Percentiles rank a stretch among this genome's conserved stretches.
phyloP scores from a whole-genome alignment of 805 yeast species.

The Schizosaccharomyces pombe region DNA sequence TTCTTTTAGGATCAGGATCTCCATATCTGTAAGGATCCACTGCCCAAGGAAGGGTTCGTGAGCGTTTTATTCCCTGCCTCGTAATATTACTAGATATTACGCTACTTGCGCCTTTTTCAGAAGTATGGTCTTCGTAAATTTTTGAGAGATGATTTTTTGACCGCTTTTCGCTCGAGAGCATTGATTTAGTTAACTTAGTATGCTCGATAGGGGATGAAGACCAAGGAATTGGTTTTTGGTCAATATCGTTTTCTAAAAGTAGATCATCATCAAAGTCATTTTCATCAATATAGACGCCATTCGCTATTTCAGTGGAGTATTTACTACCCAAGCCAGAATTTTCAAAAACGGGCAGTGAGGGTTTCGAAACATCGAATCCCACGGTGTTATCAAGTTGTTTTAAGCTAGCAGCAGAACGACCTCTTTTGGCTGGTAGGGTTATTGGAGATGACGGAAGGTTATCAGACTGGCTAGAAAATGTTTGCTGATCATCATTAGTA shows the following conservation, averaged over 20 bases:
- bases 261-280: slow-evolving; percentile 4
- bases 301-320: neutral
- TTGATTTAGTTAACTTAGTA: neutral
- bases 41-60: slow-evolving; percentile 1
- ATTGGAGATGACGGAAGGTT: neutral
- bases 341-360: neutral
- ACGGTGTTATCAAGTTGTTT: neutral
- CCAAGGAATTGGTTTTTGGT: neutral
- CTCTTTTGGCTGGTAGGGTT: neutral
- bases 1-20: neutral
- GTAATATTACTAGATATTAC: neutral
- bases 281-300: slow-evolving; percentile 4
- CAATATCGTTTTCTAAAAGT: neutral
- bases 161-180: neutral
- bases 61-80: neutral
- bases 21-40: neutral
- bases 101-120: no score
- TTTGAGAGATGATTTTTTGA: neutral
- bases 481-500: no score
- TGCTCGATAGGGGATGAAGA: neutral
- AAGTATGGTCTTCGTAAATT: neutral
- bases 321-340: neutral
- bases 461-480: no score
- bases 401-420: neutral
- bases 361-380: neutral